Evolutionary conservation across 306 rosid genomes (phyloP).

Genomic region (Citrullus mucosospermus): DNA sequence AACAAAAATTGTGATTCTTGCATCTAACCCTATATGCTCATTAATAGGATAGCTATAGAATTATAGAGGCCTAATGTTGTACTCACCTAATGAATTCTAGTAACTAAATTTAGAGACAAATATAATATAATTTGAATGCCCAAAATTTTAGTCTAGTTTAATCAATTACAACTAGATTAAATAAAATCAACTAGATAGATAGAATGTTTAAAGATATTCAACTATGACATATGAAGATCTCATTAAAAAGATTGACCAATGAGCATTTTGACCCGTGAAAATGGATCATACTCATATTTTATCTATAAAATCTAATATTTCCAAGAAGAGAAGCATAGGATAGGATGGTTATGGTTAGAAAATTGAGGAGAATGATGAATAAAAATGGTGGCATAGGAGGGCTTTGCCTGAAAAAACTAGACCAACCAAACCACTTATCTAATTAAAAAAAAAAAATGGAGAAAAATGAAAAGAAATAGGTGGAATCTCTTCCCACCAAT

Average conservation of each 20-base stretch:
- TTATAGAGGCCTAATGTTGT: too few relatives aligned
- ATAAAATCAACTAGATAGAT: too few relatives aligned
- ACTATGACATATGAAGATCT: background rate
- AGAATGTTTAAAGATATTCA: background rate
- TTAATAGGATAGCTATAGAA: background rate
- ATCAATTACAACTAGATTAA: background rate
- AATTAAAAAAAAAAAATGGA: background rate
- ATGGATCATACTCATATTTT: background rate
- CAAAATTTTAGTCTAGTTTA: background rate
- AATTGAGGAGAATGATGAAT: background rate
- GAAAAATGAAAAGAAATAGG: background rate
- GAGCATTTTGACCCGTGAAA: background rate
- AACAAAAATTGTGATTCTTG: background rate
- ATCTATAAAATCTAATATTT: background rate
- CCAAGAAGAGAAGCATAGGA: background rate
- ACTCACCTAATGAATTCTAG: too few relatives aligned
- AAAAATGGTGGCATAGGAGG: background rate
- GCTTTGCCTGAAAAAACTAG: background rate
- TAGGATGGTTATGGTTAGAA: background rate
- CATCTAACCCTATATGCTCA: background rate
- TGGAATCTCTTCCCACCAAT: background rate
- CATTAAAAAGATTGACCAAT: too few relatives aligned
- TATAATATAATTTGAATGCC: background rate
- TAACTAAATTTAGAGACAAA: too few relatives aligned
- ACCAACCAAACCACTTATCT: background rate